Evolutionary conservation across 345 rosid species (phyloP).

Genomic region (Hirschfeldia incana): DNA sequence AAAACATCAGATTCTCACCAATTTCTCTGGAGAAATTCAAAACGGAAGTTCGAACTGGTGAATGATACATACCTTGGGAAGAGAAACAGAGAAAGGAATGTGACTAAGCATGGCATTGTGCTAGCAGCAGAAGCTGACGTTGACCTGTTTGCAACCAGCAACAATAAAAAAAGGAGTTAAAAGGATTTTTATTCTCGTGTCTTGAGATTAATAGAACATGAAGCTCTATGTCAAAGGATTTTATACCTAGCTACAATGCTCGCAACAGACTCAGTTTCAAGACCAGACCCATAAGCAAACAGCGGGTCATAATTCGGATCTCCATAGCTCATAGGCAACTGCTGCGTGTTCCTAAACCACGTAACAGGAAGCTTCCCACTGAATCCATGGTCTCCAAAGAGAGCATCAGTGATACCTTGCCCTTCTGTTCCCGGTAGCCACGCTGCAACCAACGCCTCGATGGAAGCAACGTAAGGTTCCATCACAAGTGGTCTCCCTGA

Average conservation of each 20-base stretch:
- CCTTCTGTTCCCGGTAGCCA: constrained; percentile 99
- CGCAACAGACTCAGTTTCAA: constrained; percentile 64
- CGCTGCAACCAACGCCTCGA: constrained; percentile 83
- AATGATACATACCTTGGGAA: constrained; percentile 35
- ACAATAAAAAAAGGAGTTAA: neutral
- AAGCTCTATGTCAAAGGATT: neutral
- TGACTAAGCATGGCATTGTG: constrained; percentile 39
- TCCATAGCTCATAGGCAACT: constrained; percentile 87
- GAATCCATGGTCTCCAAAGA: constrained; percentile 84
- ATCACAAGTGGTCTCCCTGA: constrained; percentile 91
- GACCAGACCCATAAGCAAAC: constrained; percentile 79
- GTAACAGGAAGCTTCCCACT: constrained; percentile 82
- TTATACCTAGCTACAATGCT: constrained; percentile 62
- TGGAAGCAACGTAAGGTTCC: constrained; percentile 62
- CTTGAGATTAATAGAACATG: neutral
- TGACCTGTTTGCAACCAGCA: constrained; percentile 43
- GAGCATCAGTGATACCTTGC: constrained; percentile 78
- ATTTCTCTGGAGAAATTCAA: neutral
- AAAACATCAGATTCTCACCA: neutral
- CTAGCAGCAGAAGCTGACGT: constrained; percentile 46
- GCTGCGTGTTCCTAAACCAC: constrained; percentile 86
- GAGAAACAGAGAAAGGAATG: constrained; percentile 38
- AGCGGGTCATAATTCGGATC: constrained; percentile 81
- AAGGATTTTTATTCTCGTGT: neutral
- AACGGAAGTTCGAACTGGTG: neutral